These are phyloP conservation scores for Hymenoscyphus infarciens DNA, from an alignment of 2,329 filamentous ascomycete species.

Conservation along the genomic window DNA sequence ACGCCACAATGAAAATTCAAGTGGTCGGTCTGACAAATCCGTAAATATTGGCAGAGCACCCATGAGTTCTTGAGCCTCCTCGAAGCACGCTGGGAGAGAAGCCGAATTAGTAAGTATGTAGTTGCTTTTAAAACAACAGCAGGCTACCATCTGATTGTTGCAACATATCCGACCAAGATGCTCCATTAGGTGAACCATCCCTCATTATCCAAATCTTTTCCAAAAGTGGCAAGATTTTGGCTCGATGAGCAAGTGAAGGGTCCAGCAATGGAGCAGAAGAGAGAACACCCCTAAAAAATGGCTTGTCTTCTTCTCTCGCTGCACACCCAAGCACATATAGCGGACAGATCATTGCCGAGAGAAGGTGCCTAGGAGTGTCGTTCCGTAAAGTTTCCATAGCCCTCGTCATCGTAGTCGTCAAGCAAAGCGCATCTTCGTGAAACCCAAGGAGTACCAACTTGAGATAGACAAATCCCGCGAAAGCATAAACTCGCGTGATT, in stretches of 20 bases:
- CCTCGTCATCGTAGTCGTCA: constrained; percentile 20
- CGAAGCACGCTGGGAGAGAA: no score
- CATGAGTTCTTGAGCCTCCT: no score
- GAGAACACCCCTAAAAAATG: constrained; percentile 28
- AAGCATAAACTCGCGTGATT: constrained; percentile 28
- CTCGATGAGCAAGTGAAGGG: constrained; percentile 28
- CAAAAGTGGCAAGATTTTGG: constrained; percentile 27
- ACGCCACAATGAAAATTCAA: no score
- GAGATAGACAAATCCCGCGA: constrained; percentile 28
- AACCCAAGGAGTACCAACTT: constrained; percentile 29
- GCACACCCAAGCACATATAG: constrained; percentile 29
- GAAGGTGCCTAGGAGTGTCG: constrained; percentile 16
- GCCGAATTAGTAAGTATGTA: background rate
- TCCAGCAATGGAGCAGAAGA: constrained; percentile 27
- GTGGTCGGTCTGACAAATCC: no score
- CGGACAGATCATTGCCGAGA: constrained; percentile 26
- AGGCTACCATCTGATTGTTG: constrained; percentile 20
- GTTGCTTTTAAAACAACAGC: constrained; percentile 7
- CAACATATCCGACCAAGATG: constrained; percentile 15
- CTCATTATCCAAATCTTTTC: constrained; percentile 29
- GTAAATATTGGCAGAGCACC: no score
- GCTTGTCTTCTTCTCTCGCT: constrained; percentile 24
- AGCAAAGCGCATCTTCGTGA: constrained; percentile 11
- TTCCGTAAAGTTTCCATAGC: constrained; percentile 25
- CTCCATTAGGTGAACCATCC: constrained; percentile 1